Percentiles rank a stretch among this genome's conserved stretches.
phyloP scores from a whole-genome alignment of 306 rosid genomes.

The Rubus idaeus region DNA sequence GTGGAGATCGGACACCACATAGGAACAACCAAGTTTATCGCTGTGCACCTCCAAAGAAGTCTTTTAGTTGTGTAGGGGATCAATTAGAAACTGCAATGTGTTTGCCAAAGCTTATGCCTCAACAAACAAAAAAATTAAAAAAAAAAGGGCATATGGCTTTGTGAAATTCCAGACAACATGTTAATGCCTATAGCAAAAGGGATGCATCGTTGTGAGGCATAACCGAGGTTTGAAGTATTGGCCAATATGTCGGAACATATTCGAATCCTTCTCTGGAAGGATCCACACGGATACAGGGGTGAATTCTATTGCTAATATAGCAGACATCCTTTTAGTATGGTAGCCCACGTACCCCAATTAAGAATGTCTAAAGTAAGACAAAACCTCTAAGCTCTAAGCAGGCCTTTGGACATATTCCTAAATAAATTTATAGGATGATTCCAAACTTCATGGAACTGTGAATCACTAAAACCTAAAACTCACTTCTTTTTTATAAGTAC shows the following conservation, averaged over 20 bases:
- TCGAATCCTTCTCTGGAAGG: background rate
- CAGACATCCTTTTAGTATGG: background rate
- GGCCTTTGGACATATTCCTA: background rate
- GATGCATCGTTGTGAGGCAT: background rate
- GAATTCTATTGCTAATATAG: background rate
- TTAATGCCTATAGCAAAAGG: no score
- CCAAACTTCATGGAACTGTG: background rate
- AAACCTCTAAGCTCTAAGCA: constrained; percentile 1
- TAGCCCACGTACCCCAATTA: background rate
- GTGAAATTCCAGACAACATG: background rate
- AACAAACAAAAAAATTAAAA: no score
- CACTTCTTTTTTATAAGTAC: background rate
- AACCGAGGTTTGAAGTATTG: background rate
- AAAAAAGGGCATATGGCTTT: background rate
- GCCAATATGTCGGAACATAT: background rate
- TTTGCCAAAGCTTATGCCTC: background rate
- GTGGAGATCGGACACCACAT: background rate
- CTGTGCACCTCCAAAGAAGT: no score
- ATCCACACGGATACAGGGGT: background rate
- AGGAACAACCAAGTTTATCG: background rate
- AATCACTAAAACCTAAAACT: background rate
- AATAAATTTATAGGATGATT: background rate
- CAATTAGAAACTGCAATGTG: background rate
- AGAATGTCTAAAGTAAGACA: background rate
- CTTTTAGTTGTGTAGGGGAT: background rate